Conservation (phyloP, 352 stramenopile species). For the Phytophthora sp. region DNA sequence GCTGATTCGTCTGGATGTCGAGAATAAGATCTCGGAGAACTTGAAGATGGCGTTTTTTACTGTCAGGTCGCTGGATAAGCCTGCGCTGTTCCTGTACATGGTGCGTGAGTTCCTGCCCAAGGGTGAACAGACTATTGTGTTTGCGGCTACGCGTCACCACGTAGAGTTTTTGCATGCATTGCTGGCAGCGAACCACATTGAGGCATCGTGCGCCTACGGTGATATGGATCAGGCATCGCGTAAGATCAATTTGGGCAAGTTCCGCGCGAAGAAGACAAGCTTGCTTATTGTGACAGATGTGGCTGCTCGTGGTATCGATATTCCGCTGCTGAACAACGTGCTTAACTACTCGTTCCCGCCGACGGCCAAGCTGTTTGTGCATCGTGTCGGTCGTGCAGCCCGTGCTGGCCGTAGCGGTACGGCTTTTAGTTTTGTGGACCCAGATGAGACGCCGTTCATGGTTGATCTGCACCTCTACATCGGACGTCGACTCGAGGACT, state of each 20-base stretch:
- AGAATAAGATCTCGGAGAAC: slow-evolving; percentile 98
- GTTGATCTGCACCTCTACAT: slow-evolving; percentile 98
- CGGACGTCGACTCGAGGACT: slow-evolving; percentile 84
- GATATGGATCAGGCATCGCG: slow-evolving; percentile 94
- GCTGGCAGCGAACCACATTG: slow-evolving; percentile 81
- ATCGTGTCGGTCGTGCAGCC: slow-evolving; percentile 96
- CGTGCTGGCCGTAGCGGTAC: slow-evolving; percentile 95
- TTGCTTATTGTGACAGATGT: slow-evolving; percentile 96
- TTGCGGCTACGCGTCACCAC: slow-evolving; percentile 98
- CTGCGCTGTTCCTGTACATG: slow-evolving; percentile 96
- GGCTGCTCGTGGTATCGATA: slow-evolving; percentile 94
- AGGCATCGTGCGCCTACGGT: slow-evolving; percentile 92
- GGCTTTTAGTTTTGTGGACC: slow-evolving; percentile 97
- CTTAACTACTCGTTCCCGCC: slow-evolving; percentile 96
- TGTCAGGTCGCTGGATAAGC: slow-evolving; percentile 94
- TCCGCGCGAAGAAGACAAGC: slow-evolving; percentile 89
- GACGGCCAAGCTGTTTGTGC: slow-evolving; percentile 95
- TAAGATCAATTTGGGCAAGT: slow-evolving; percentile 92
- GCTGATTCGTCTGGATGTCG: slow-evolving; percentile 97
- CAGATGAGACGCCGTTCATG: slow-evolving; percentile 99
- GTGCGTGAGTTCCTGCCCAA: slow-evolving; percentile 94
- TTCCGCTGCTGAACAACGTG: slow-evolving; percentile 97
- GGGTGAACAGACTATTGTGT: slow-evolving; percentile 97
- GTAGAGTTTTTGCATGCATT: slow-evolving; percentile 98
- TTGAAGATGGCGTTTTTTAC: slow-evolving; percentile 98